Evolutionary conservation across 306 rosid species (phyloP).

Genomic region (Betula pendula): DNA sequence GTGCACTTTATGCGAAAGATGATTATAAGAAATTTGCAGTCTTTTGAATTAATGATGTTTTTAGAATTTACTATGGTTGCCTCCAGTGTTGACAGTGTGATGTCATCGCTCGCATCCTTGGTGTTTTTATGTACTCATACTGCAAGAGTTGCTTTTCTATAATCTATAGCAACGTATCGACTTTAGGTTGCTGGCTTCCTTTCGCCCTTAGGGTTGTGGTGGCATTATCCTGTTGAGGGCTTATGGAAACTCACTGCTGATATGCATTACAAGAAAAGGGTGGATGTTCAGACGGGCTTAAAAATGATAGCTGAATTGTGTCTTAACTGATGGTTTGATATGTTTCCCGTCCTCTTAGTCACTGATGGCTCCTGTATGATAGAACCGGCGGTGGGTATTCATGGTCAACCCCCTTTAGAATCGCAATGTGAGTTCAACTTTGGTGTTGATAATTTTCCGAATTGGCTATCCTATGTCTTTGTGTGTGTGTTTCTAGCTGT

Average conservation of each 20-base stretch:
- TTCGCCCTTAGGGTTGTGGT: conserved; percentile 89
- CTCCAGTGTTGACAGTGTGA: not conserved
- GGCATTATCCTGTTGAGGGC: conserved; percentile 91
- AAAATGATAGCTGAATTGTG: conserved; percentile 89
- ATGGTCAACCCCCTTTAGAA: conserved; percentile 98
- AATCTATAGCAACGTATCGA: conserved; percentile 14
- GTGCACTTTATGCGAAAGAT: conserved; percentile 8
- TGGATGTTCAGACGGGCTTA: conserved; percentile 91
- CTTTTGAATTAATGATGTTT: not conserved
- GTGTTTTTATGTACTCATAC: not conserved
- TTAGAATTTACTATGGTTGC: not conserved
- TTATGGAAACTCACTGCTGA: conserved; percentile 91
- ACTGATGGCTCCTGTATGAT: conserved; percentile 99
- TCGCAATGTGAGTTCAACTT: conserved; percentile 69
- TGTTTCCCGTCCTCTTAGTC: conserved; percentile 96
- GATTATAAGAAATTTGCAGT: conserved; percentile 1
- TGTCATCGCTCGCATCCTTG: not conserved
- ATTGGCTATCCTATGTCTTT: not conserved
- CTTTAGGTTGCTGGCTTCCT: conserved; percentile 4
- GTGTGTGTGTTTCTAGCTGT: not conserved
- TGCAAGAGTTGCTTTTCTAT: not conserved
- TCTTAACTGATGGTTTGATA: conserved; percentile 81
- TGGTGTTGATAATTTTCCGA: not conserved
- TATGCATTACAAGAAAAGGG: conserved; percentile 78
- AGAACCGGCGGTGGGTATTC: conserved; percentile 97